Conservation (phyloP, 2,329 filamentous ascomycete genomes). For the Scedosporium aurantiacum region DNA sequence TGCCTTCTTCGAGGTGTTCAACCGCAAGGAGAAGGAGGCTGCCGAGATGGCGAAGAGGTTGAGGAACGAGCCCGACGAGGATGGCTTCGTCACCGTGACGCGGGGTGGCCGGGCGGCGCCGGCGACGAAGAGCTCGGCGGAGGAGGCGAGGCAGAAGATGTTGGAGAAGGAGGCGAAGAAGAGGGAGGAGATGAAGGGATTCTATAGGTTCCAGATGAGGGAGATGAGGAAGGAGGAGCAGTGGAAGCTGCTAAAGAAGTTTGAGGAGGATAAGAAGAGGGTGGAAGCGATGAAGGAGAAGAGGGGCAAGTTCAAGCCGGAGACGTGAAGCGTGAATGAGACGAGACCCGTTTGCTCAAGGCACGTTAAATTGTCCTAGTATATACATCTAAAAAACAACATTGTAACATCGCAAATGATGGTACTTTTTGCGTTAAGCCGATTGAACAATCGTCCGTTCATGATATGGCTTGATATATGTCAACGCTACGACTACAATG, state of each 20-base stretch:
- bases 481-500: no score
- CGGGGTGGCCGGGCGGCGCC: conserved; percentile 66
- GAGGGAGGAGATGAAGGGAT: conserved; percentile 56
- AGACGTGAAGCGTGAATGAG: conserved; percentile 22
- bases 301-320: conserved; percentile 49
- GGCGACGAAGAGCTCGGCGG: conserved; percentile 60
- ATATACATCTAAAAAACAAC: not conserved
- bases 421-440: no score
- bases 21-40: conserved; percentile 54
- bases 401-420: no score
- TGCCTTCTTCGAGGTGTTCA: conserved; percentile 77
- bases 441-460: no score
- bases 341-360: no score
- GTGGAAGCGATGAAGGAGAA: conserved; percentile 60
- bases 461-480: no score
- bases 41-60: conserved; percentile 50
- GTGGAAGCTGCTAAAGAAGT: conserved; percentile 54
- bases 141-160: conserved; percentile 47
- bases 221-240: conserved; percentile 70
- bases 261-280: conserved; percentile 65
- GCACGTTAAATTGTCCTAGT: no score
- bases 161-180: conserved; percentile 52
- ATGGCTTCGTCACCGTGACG: conserved; percentile 89
- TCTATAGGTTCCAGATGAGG: conserved; percentile 74
- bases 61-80: conserved; percentile 77